Evolutionary conservation across 495 filamentous ascomycete genomes (phyloP).

Genomic region (Daldinia decipiens): DNA sequence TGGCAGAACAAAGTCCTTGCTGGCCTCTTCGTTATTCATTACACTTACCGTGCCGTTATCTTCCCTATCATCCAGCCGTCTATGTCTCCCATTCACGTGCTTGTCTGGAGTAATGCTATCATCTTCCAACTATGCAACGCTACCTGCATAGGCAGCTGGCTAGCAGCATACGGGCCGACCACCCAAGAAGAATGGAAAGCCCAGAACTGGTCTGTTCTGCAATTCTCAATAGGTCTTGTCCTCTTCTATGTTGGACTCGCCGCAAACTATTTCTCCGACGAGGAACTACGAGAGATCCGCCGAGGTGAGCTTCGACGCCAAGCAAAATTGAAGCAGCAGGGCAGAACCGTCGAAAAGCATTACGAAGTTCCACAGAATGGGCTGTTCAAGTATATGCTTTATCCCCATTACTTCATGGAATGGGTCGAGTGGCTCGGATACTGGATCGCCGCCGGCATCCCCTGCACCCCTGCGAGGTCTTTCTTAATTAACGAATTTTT

Average conservation of each 20-base stretch:
- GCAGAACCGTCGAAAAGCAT: constrained; percentile 73
- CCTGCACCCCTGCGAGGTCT: constrained; percentile 74
- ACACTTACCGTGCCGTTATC: constrained; percentile 86
- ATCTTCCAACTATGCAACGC: constrained; percentile 85
- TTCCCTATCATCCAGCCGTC: constrained; percentile 83
- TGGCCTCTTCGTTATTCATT: constrained; percentile 78
- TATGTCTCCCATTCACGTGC: constrained; percentile 85
- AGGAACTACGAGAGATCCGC: constrained; percentile 80
- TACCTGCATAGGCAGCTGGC: constrained; percentile 78
- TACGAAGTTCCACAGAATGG: constrained; percentile 89
- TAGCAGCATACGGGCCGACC: constrained; percentile 78
- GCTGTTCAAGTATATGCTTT: constrained; percentile 83
- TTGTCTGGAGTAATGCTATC: constrained; percentile 68
- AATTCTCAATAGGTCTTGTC: constrained; percentile 58
- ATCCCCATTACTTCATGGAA: constrained; percentile 92
- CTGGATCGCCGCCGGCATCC: constrained; percentile 71
- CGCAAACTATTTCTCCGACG: constrained; percentile 86
- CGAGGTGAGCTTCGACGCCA: constrained; percentile 63
- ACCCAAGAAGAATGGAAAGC: constrained; percentile 66
- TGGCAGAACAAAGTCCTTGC: constrained; percentile 75
- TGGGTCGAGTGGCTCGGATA: constrained; percentile 97
- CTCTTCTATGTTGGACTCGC: constrained; percentile 71
- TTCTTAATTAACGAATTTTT: constrained; percentile 89
- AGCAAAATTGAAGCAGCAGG: constrained; percentile 53
- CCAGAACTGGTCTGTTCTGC: constrained; percentile 53